Evolutionary conservation across 805 yeast genomes (phyloP), one percentile per base, ranked within the genome.

Genomic region (Wickerhamomyces pijperi): DNA sequence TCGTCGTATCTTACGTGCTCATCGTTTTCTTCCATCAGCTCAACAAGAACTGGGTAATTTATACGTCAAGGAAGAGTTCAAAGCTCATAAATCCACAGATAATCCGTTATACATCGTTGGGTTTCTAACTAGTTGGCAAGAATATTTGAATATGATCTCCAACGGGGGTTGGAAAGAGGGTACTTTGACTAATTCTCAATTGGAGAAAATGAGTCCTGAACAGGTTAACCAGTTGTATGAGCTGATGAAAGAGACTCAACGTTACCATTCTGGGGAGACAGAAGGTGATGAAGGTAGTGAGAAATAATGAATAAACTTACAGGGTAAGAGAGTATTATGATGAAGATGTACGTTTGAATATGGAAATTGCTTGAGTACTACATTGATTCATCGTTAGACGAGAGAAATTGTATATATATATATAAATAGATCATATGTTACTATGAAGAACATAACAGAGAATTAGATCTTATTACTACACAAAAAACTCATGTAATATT

Each of bases 31-130:
- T n/a, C 85, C 88, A 0, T 58, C 63, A 3, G 76, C 76, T 36
- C 81, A 82, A 44, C 69, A 94, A 42, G 70, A 76, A 38, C 67
- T 92, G 18, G 99, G 98, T 4, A 96, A 92, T 59, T 70, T 76
- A 47, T 92, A 92, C 56, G 95, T 90, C 38, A 82, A 78, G 55
- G 74, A 79, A 28, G 99, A 92, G 62, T 92, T 92, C 65, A 76
- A 78, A 50, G 80, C 88, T 6, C 98, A 92, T 61, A 73, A 77
- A 43, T 60, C 65, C 36, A 72, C 81, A 6, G 95, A 86, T 47
- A 87, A 92, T 57, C 97, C 99, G 3, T 67, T 86, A 19, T 94
- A 90, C 54, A 86, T 92, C 28, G 87, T 92, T 11, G 98, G 97
- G 11, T 92, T 92, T 50, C 67, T 92, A 44, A 76, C 94, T 1